Evolutionary conservation across 2,329 filamentous ascomycete genomes (phyloP).

Genomic region (Madurella fahalii): DNA sequence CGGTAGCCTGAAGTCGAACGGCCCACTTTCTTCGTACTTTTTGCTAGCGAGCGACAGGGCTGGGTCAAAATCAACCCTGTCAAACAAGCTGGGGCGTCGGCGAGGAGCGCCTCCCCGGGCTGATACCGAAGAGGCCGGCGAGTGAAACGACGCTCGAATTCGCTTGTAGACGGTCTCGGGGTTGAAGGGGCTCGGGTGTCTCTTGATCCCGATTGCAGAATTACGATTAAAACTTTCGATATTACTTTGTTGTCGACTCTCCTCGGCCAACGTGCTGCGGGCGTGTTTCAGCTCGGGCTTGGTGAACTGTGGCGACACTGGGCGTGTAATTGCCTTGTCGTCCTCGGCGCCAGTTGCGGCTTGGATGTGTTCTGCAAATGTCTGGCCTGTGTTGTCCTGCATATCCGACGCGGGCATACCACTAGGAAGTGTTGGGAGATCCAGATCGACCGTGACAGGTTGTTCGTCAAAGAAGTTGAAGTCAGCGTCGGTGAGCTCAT

Average conservation of each 20-base stretch:
- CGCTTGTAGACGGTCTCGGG: constrained; percentile 57
- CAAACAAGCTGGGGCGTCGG: constrained; percentile 47
- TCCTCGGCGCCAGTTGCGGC: neutral
- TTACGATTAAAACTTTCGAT: constrained; percentile 29
- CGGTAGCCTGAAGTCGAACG: constrained; percentile 45
- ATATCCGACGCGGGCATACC: constrained; percentile 25
- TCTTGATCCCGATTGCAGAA: constrained; percentile 37
- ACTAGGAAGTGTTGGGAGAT: constrained; percentile 32
- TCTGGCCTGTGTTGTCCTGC: constrained; percentile 15
- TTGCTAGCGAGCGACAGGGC: constrained; percentile 51
- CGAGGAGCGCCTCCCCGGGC: constrained; percentile 24
- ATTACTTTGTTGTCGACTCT: constrained; percentile 31
- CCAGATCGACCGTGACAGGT: constrained; percentile 40
- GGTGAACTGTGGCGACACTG: constrained; percentile 43
- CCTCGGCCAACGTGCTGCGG: constrained; percentile 48
- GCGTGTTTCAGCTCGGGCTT: constrained; percentile 58
- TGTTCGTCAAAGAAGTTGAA: constrained; percentile 78
- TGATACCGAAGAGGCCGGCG: constrained; percentile 23
- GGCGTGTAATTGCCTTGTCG: constrained; percentile 3
- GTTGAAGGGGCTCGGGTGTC: constrained; percentile 55
- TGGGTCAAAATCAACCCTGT: constrained; percentile 52
- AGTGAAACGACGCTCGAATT: constrained; percentile 45
- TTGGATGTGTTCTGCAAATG: constrained; percentile 3
- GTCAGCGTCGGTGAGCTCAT: constrained; percentile 74
- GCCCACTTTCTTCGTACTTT: constrained; percentile 55